These are phyloP conservation scores for Taiwanofungus camphoratus DNA, from an alignment of 1,284 basidiomycete genomes.

Conservation along the genomic window DNA sequence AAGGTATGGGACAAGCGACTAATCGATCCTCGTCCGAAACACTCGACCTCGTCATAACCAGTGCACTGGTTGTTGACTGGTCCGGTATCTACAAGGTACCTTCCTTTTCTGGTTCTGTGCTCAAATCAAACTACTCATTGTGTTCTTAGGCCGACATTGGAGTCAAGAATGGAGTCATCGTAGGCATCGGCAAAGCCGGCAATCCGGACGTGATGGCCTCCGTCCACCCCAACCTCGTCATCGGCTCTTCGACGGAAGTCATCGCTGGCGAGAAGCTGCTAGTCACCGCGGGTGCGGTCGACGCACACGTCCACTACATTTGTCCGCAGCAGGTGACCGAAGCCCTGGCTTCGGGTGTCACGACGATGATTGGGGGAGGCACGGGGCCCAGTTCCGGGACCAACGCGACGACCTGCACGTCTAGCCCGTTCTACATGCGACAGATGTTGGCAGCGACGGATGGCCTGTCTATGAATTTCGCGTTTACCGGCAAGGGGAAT, in stretches of 20 bases:
- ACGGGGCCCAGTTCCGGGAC: slow-evolving; percentile 91
- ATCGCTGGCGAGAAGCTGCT: slow-evolving; percentile 95
- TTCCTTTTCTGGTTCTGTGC: slow-evolving; percentile 1
- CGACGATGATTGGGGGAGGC: slow-evolving; percentile 88
- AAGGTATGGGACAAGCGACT: slow-evolving; percentile 94
- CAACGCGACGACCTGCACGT: slow-evolving; percentile 94
- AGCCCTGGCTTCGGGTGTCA: slow-evolving; percentile 68
- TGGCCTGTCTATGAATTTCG: slow-evolving; percentile 86
- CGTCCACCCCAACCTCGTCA: slow-evolving; percentile 69
- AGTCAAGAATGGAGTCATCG: slow-evolving; percentile 80
- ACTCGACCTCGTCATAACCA: slow-evolving; percentile 92
- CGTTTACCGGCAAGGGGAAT: slow-evolving; percentile 92
- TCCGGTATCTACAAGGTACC: slow-evolving; percentile 88
- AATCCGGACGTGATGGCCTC: slow-evolving; percentile 93
- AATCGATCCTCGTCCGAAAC: slow-evolving; percentile 63
- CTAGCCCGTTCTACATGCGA: slow-evolving; percentile 81
- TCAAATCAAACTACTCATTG: background rate
- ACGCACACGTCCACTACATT: slow-evolving; percentile 92
- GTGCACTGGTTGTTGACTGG: slow-evolving; percentile 93
- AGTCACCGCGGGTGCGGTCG: slow-evolving; percentile 90
- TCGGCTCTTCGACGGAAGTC: slow-evolving; percentile 89
- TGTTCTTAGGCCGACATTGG: slow-evolving; percentile 87
- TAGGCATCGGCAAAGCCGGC: slow-evolving; percentile 92
- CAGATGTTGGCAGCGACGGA: slow-evolving; percentile 91
- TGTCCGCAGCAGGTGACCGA: slow-evolving; percentile 86